Evolutionary conservation across 2,329 filamentous ascomycete species (phyloP), one percentile per base, ranked within the genome.

Genomic region (Rhynchosporium secalis): DNA sequence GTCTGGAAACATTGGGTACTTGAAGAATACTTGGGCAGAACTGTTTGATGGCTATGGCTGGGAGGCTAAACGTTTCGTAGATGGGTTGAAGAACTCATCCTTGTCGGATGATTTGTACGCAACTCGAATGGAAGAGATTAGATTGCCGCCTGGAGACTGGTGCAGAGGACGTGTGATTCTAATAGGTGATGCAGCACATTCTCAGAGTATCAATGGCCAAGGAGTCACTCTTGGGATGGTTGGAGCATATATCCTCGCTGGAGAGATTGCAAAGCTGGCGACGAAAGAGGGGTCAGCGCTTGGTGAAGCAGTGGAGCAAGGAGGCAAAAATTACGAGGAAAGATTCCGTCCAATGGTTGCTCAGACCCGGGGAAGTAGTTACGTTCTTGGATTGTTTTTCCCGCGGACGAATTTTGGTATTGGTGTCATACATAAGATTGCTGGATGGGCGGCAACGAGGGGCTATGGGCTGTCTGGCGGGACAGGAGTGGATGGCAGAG

Each of bases 241-340:
- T 0, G 79, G 79, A 0, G 80, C 82, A 0, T 86, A 86, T 68
- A 72, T 84, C 4, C 74, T 87, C 6, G 84, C 83, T 0, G 83
- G 84, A 3, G 83, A 84, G 72, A 72, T 82, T 28, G 56, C 40
- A 36, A 36, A n/a, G 10, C n/a, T 54, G 49, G 49, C 33, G n/a
- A 54, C 26, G 36, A 40, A 38, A 20, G 49, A 54, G n/a, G 33
- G n/a, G 15, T 12, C 49, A 6, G 26, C 49, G 6, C n/a, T 54
- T n/a, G 36, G 33, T 38, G 36, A 20, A 9, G 33, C 36, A 12
- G 49, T 54, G 1, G 36, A 20, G 12, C 49, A 28, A 41, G 49
- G 33, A 36, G 49, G 6, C 2, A 54, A 36, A 15, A 54, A 54
- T 8, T 54, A 54, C 4, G 49, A 54, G 36, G 49, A 40, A 33